Conservation (phyloP, 1,139 yeast species). For the Tardiomyces depauwii region DNA sequence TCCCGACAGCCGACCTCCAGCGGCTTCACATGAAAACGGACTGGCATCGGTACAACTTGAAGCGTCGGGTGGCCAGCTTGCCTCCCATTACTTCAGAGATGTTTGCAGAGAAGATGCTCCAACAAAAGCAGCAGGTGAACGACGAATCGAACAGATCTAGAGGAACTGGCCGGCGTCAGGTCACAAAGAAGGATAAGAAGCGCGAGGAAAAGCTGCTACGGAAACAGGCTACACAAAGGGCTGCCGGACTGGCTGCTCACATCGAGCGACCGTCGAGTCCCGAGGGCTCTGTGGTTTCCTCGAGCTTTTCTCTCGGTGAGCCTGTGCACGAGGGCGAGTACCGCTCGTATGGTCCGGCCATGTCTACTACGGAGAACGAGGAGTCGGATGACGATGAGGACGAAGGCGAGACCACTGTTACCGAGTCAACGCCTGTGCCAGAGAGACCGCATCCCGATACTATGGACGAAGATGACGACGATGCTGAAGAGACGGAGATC, state of each 20-base stretch:
- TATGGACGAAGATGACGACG: slow-evolving; percentile 12
- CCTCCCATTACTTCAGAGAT: slow-evolving; percentile 71
- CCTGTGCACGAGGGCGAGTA: slow-evolving; percentile 26
- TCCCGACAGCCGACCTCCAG: slow-evolving; percentile 69
- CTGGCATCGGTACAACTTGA: slow-evolving; percentile 90
- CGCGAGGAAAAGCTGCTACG: slow-evolving; percentile 22
- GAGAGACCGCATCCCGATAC: background rate
- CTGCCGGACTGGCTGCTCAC: slow-evolving; percentile 22
- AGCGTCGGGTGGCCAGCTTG: slow-evolving; percentile 79
- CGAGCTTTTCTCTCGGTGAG: slow-evolving; percentile 59
- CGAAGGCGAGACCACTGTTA: slow-evolving; percentile 7
- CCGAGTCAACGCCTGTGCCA: background rate
- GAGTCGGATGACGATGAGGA: slow-evolving; percentile 21
- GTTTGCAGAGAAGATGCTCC: slow-evolving; percentile 65
- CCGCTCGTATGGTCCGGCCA: slow-evolving; percentile 24
- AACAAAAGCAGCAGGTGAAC: slow-evolving; percentile 27
- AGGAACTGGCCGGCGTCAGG: slow-evolving; percentile 22
- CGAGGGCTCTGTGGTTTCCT: slow-evolving; percentile 27
- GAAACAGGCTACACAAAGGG: slow-evolving; percentile 10
- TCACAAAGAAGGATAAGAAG: slow-evolving; percentile 27
- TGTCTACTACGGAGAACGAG: slow-evolving; percentile 21
- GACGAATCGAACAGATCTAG: slow-evolving; percentile 23
- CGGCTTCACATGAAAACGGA: slow-evolving; percentile 91
- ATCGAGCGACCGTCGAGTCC: background rate
- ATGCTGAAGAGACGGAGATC: slow-evolving; percentile 22